phyloP scores from a whole-genome alignment of 306 rosid genomes.

The Echinosophora koreensis region DNA sequence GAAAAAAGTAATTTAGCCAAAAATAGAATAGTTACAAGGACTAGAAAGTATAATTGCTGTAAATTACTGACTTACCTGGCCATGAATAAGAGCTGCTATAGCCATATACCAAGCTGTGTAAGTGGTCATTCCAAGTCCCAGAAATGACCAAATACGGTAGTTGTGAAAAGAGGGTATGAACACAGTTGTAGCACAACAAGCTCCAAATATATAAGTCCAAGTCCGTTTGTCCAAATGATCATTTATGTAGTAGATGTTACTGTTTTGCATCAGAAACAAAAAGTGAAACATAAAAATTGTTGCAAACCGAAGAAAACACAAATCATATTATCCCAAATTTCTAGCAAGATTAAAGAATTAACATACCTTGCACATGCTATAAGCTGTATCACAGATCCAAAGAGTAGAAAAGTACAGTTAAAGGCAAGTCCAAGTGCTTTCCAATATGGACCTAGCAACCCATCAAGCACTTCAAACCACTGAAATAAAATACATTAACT shows the following conservation, averaged over 20 bases:
- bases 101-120: conserved; percentile 96
- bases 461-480: conserved; percentile 99
- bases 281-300: conserved; percentile 31
- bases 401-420: conserved; percentile 97
- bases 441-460: conserved; percentile 91
- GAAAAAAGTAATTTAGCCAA: too few relatives aligned
- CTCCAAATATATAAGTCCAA: conserved; percentile 98
- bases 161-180: conserved; percentile 98
- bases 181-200: conserved; percentile 98
- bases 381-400: conserved; percentile 98
- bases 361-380: conserved; percentile 96
- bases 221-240: conserved; percentile 94
- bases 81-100: conserved; percentile 72
- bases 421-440: conserved; percentile 92
- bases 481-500: conserved; percentile 51
- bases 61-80: conserved; percentile 68
- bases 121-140: conserved; percentile 98
- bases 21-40: too few relatives aligned
- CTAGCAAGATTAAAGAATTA: neutral
- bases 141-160: conserved; percentile 96
- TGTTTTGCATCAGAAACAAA: conserved; percentile 46
- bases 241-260: conserved; percentile 92
- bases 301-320: conserved; percentile 13
- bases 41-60: neutral
- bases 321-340: neutral